Evolutionary conservation across 2,329 filamentous ascomycete species (phyloP).

Genomic region (Penicillium italicum): DNA sequence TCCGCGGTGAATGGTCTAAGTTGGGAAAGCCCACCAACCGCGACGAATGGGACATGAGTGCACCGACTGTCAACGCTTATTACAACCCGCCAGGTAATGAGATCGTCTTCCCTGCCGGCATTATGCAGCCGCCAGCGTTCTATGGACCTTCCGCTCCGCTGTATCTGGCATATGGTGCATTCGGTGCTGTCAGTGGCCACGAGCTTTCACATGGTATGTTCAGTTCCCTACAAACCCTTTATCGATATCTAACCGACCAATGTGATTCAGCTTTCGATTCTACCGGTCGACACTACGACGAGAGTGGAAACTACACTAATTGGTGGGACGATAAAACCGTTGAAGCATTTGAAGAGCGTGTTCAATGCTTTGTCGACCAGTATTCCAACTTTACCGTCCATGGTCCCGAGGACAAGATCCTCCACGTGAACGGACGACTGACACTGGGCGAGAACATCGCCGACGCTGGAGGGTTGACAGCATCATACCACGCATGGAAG

Average conservation of each 20-base stretch:
- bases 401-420: slow-evolving; percentile 53
- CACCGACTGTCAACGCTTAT: slow-evolving; percentile 63
- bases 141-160: slow-evolving; percentile 56
- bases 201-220: slow-evolving; percentile 59
- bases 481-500: slow-evolving; percentile 64
- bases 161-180: slow-evolving; percentile 66
- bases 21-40: slow-evolving; percentile 60
- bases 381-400: slow-evolving; percentile 60
- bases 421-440: slow-evolving; percentile 60
- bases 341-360: slow-evolving; percentile 55
- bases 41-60: slow-evolving; percentile 59
- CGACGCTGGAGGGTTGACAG: slow-evolving; percentile 63
- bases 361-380: slow-evolving; percentile 66
- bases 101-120: slow-evolving; percentile 66
- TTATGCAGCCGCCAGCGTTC: slow-evolving; percentile 67
- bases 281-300: slow-evolving; percentile 61
- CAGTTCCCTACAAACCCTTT: neutral
- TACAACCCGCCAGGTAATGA: slow-evolving; percentile 64
- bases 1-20: slow-evolving; percentile 53
- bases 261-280: slow-evolving; percentile 57
- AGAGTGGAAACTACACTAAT: slow-evolving; percentile 60
- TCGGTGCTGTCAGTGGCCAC: slow-evolving; percentile 65
- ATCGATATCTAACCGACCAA: slow-evolving; percentile 1
- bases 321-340: slow-evolving; percentile 65
- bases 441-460: slow-evolving; percentile 70